phyloP scores from a whole-genome alignment of 352 stramenopile genomes.

The Phytophthora pinifolia region DNA sequence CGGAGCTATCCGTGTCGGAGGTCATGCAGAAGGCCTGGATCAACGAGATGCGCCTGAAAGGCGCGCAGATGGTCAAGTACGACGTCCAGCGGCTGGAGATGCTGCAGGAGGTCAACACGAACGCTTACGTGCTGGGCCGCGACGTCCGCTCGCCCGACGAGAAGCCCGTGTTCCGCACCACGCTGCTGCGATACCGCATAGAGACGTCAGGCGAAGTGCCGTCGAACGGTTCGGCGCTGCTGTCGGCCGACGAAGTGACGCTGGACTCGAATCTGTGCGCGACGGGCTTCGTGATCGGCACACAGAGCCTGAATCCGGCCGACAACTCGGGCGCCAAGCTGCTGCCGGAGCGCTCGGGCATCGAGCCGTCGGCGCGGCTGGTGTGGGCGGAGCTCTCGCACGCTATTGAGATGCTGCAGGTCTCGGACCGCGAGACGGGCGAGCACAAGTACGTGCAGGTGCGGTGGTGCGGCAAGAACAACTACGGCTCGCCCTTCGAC shows the following conservation, averaged over 20 bases:
- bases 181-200: constrained; percentile 48
- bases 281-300: constrained; percentile 45
- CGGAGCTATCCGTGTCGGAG: constrained; percentile 31
- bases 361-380: constrained; percentile 32
- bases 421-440: constrained; percentile 25
- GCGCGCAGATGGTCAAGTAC: constrained; percentile 47
- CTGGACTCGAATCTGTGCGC: constrained; percentile 15
- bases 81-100: constrained; percentile 50
- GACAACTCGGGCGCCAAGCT: constrained; percentile 35
- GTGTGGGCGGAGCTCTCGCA: constrained; percentile 48
- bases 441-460: constrained; percentile 37
- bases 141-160: constrained; percentile 49
- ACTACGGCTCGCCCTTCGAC: constrained; percentile 51
- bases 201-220: constrained; percentile 28
- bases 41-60: constrained; percentile 38
- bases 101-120: constrained; percentile 39
- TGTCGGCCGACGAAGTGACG: constrained; percentile 6
- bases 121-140: constrained; percentile 45
- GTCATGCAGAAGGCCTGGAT: constrained; percentile 52
- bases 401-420: constrained; percentile 46
- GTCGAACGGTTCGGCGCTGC: constrained; percentile 8
- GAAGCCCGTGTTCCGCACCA: constrained; percentile 44
- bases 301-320: constrained; percentile 48
- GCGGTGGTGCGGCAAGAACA: constrained; percentile 48
- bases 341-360: constrained; percentile 30